Evolutionary conservation across 352 stramenopile genomes (phyloP).

Genomic region (Phytophthora pluvialis): DNA sequence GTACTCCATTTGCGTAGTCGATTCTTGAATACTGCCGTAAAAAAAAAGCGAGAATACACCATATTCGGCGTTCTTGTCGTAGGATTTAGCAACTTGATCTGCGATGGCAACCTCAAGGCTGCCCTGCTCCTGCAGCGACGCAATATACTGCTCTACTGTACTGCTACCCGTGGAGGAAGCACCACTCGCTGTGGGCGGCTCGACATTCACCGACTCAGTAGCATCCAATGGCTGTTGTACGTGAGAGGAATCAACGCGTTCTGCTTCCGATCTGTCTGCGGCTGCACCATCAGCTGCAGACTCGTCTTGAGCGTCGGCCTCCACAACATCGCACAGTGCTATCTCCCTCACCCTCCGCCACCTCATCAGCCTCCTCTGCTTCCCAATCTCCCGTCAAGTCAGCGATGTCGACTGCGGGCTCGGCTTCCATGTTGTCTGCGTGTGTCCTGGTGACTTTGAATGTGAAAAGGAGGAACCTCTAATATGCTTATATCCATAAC

Average conservation of each 20-base stretch:
- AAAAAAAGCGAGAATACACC: conserved; percentile 13
- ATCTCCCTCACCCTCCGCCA: too few species aligned
- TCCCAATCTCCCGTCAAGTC: conserved; percentile 3
- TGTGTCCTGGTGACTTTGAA: neutral
- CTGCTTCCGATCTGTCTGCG: too few species aligned
- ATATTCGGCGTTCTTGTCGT: conserved; percentile 7
- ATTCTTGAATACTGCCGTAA: conserved; percentile 3
- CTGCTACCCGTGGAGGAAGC: neutral
- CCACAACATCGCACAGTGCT: too few species aligned
- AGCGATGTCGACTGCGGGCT: too few species aligned
- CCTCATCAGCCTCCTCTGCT: neutral
- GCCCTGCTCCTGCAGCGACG: neutral
- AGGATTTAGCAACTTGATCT: conserved; percentile 2
- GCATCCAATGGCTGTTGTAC: too few species aligned
- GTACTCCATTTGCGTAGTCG: conserved; percentile 10
- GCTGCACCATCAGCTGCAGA: too few species aligned
- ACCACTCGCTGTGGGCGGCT: too few species aligned
- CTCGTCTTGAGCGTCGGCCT: too few species aligned
- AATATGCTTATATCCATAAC: conserved; percentile 3
- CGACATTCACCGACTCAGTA: too few species aligned
- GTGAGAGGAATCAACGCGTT: too few species aligned
- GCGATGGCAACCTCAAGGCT: conserved; percentile 5
- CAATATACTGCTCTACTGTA: conserved; percentile 1
- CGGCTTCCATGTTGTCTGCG: too few species aligned
- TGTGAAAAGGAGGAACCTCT: neutral